Evolutionary conservation across 2,329 filamentous ascomycete species (phyloP).

Genomic region (Mycosphaerella arachidis): DNA sequence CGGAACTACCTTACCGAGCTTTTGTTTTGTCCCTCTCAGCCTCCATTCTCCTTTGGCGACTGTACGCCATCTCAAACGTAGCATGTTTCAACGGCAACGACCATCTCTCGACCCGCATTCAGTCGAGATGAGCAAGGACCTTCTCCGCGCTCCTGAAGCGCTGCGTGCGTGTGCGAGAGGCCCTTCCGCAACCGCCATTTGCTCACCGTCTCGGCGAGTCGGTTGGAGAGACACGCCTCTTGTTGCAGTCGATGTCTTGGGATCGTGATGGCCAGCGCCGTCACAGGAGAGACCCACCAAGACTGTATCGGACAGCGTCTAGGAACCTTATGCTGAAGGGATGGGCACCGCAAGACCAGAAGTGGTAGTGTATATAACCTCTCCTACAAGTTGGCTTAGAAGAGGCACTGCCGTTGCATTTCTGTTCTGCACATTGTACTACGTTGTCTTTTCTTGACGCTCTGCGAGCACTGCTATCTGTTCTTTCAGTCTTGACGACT

Average conservation of each 20-base stretch:
- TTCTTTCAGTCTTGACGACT: slow-evolving; percentile 23
- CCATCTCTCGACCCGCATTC: slow-evolving; percentile 7
- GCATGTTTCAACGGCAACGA: slow-evolving; percentile 10
- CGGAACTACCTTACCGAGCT: not conserved
- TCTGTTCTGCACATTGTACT: slow-evolving; percentile 3
- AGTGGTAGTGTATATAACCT: slow-evolving; percentile 11
- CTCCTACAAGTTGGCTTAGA: not conserved
- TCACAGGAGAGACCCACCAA: slow-evolving; percentile 7
- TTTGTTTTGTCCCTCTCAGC: not conserved
- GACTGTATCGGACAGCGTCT: slow-evolving; percentile 13
- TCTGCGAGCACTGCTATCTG: slow-evolving; percentile 32
- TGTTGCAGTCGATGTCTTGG: slow-evolving; percentile 14
- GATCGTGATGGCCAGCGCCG: slow-evolving; percentile 9
- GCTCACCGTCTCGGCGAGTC: slow-evolving; percentile 2
- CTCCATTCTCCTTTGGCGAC: not conserved
- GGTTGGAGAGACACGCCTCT: slow-evolving; percentile 5
- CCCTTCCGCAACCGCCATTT: slow-evolving; percentile 5
- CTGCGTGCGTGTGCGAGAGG: not conserved
- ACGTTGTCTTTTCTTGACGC: slow-evolving; percentile 24
- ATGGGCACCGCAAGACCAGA: not conserved
- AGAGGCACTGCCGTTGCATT: slow-evolving; percentile 4
- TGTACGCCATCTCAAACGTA: slow-evolving; percentile 9
- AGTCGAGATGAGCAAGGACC: slow-evolving; percentile 17
- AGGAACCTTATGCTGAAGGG: not conserved
- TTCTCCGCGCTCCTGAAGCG: slow-evolving; percentile 7